A percentile compares a stretch with the other conserved stretches of the same genome.
phyloP scores from a whole-genome alignment of 129 eudicot genomes.

The Chrysanthemum makinoi region DNA sequence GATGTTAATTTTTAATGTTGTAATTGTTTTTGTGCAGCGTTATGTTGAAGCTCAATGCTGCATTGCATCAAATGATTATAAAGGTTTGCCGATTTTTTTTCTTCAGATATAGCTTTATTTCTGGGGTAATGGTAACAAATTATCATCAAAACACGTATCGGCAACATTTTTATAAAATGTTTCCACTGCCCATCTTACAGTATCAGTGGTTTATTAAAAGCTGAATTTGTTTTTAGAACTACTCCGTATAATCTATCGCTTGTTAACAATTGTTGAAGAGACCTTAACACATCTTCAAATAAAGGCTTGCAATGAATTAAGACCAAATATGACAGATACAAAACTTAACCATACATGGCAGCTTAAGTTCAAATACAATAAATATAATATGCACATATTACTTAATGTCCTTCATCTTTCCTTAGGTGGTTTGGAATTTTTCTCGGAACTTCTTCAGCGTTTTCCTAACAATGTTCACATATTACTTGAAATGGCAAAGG shows the following conservation, averaged over 20 bases:
- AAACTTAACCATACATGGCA: background rate
- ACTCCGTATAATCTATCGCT: background rate
- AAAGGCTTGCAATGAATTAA: background rate
- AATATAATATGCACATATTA: background rate
- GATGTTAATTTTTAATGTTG: background rate
- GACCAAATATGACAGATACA: conserved; percentile 1
- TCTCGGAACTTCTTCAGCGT: conserved; percentile 80
- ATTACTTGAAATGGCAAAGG: conserved; percentile 99
- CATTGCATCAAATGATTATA: conserved; percentile 91
- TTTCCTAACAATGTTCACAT: conserved; percentile 87
- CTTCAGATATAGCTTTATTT: conserved; percentile 1
- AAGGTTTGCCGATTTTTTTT: conserved; percentile 46
- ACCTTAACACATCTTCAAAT: conserved; percentile 7
- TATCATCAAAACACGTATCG: background rate
- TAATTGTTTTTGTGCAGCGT: conserved; percentile 54
- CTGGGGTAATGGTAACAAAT: conserved; percentile 1
- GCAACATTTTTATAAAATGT: background rate
- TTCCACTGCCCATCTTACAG: background rate
- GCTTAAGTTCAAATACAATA: background rate
- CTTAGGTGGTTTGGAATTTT: conserved; percentile 90
- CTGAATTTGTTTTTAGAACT: background rate
- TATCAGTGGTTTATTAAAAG: background rate
- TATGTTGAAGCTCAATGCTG: conserved; percentile 97
- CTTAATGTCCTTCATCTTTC: conserved; percentile 20
- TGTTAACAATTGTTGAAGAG: background rate